Percentiles rank a stretch among this genome's conserved stretches.
Evolutionary conservation across 2,329 filamentous ascomycete species (phyloP).

Genomic region (Lecanicillium sp.): DNA sequence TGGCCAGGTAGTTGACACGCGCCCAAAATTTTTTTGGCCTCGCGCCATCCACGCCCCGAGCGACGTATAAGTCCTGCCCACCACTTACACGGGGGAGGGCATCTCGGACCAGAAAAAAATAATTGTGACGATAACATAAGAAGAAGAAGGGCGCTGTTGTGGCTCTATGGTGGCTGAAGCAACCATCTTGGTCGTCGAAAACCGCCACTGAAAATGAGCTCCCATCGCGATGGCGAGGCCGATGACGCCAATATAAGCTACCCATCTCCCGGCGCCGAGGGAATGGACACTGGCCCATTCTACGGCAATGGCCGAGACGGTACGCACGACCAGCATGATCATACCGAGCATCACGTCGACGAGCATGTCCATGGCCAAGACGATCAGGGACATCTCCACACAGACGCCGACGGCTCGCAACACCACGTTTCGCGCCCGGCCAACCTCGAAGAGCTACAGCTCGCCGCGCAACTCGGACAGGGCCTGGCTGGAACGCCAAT

Average conservation of each 20-base stretch:
- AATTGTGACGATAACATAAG: too few species aligned
- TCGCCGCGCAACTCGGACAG: conserved; percentile 50
- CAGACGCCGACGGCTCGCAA: conserved; percentile 28
- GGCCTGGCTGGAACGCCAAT: conserved; percentile 41
- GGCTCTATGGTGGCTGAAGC: too few species aligned
- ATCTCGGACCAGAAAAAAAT: too few species aligned
- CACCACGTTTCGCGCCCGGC: conserved; percentile 34
- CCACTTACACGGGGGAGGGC: background rate
- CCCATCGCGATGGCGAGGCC: conserved; percentile 25
- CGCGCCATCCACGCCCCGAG: conserved; percentile 3
- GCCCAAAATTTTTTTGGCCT: conserved; percentile 1
- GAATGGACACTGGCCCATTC: conserved; percentile 34
- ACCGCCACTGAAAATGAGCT: conserved; percentile 19
- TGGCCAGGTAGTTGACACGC: conserved; percentile 4
- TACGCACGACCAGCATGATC: conserved; percentile 21
- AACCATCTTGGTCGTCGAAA: background rate
- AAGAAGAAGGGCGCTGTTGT: too few species aligned
- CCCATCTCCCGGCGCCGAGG: conserved; percentile 37
- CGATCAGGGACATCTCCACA: conserved; percentile 20
- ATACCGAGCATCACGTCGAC: conserved; percentile 11
- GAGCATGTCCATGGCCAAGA: conserved; percentile 9
- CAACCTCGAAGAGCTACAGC: conserved; percentile 48
- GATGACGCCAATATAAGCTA: conserved; percentile 34
- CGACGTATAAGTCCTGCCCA: conserved; percentile 2
- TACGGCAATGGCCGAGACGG: conserved; percentile 31